Conservation (phyloP, 257 asterid species). For the Przewalskia tangutica region DNA sequence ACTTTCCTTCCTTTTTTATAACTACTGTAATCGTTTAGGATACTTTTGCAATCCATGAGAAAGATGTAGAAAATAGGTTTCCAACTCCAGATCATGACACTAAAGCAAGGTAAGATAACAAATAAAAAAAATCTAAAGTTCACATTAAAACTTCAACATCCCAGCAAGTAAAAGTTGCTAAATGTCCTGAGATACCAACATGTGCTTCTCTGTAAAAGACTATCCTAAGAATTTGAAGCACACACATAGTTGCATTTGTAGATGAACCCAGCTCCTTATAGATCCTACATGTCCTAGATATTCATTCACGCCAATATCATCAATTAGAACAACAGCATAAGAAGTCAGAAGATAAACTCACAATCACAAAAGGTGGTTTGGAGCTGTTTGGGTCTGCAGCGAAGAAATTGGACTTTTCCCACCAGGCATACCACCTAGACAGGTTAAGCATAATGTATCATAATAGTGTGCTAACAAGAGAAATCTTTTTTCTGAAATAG, state of each 20-base stretch:
- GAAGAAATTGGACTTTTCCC: constrained; percentile 83
- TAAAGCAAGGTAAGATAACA: neutral
- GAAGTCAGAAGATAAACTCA: constrained; percentile 36
- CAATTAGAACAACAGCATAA: neutral
- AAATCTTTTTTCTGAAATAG: neutral
- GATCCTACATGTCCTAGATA: neutral
- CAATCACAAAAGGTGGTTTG: constrained; percentile 75
- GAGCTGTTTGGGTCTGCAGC: constrained; percentile 77
- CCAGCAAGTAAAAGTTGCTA: neutral
- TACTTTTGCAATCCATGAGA: neutral
- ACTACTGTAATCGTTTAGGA: neutral
- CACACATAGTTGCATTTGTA: neutral
- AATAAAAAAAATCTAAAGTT: neutral
- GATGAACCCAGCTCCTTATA: neutral
- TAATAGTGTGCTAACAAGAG: neutral
- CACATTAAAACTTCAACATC: neutral
- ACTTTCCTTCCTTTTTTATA: neutral
- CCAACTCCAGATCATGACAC: neutral
- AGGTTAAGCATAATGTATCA: neutral
- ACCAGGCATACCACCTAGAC: constrained; percentile 93
- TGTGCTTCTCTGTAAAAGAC: neutral
- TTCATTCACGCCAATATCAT: neutral
- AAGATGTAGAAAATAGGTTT: neutral
- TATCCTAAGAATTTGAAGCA: neutral
- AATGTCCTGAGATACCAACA: neutral